Conservation (phyloP, 306 rosid species). For the Trichosanthes truncata region DNA sequence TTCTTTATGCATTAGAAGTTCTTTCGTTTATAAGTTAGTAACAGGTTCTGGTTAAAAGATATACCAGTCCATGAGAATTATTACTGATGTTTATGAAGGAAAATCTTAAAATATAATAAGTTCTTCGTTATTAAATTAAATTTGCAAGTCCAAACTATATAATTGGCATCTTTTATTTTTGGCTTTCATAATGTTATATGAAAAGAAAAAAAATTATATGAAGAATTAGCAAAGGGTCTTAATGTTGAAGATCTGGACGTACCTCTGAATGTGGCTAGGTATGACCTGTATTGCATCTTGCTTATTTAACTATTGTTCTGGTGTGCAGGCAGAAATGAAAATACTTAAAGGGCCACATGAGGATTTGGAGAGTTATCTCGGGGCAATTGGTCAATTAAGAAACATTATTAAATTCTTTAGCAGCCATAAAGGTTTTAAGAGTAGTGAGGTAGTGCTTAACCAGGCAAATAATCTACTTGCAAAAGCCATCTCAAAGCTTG, state of each 20-base stretch:
- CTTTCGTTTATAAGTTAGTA: neutral
- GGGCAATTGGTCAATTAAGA: constrained; percentile 78
- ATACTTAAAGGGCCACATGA: constrained; percentile 85
- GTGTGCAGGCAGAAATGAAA: constrained; percentile 65
- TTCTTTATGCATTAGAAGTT: neutral
- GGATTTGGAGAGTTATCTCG: constrained; percentile 80
- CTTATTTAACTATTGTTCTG: neutral
- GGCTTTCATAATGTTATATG: neutral
- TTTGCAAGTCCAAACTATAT: neutral
- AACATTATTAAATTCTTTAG: constrained; percentile 69
- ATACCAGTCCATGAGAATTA: neutral
- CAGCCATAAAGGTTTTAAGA: constrained; percentile 55
- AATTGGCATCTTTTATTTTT: neutral
- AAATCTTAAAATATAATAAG: neutral
- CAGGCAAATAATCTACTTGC: constrained; percentile 65
- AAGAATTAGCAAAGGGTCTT: neutral
- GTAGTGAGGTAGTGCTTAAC: constrained; percentile 52
- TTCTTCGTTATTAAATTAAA: neutral
- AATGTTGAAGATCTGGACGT: neutral
- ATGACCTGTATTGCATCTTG: neutral
- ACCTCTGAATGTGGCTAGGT: neutral
- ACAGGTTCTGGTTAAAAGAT: neutral
- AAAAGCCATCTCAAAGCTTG: constrained; percentile 83
- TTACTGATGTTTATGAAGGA: neutral
- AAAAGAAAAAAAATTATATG: neutral